A percentile compares a stretch with the other conserved stretches of the same genome.
These are phyloP conservation scores for Sporothrix sp. DNA, from an alignment of 2,329 filamentous ascomycete species.

Conservation along the genomic window DNA sequence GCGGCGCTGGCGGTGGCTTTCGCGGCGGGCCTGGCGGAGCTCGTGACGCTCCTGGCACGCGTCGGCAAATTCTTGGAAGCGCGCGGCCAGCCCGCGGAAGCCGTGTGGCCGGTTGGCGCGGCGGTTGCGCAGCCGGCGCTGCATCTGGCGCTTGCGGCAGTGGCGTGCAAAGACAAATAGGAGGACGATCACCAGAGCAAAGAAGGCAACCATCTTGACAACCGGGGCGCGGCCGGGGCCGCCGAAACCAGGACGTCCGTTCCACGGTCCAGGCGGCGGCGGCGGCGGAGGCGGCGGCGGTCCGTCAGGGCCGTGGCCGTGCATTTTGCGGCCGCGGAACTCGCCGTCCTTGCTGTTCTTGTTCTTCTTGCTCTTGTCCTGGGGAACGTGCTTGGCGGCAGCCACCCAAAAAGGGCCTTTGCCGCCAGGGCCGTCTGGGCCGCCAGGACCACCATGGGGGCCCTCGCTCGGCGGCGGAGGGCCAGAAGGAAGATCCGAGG, in stretches of 20 bases:
- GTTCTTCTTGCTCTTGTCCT: neutral
- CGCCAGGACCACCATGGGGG: neutral
- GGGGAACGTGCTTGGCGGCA: neutral
- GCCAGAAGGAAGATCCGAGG: constrained; percentile 3
- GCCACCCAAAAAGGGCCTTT: neutral
- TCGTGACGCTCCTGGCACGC: constrained; percentile 20
- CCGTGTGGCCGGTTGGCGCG: neutral
- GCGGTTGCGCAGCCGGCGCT: constrained; percentile 12
- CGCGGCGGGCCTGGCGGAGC: constrained; percentile 21
- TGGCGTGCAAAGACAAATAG: constrained; percentile 21
- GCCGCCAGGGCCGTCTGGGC: neutral
- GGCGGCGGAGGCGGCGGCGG: neutral
- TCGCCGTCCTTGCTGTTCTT: too few relatives aligned
- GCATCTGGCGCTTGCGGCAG: constrained; percentile 19
- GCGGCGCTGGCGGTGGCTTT: constrained; percentile 18
- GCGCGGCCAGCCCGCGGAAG: constrained; percentile 1
- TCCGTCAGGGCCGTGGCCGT: neutral
- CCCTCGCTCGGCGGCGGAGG: neutral
- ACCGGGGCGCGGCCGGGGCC: neutral
- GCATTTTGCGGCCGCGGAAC: constrained; percentile 8
- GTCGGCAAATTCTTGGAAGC: constrained; percentile 4
- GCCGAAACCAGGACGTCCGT: neutral
- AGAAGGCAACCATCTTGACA: constrained; percentile 6
- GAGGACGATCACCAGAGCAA: constrained; percentile 20
- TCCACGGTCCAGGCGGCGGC: neutral